phyloP scores from a whole-genome alignment of 2,329 filamentous ascomycete genomes.

The Sodiomyces alkalinus region DNA sequence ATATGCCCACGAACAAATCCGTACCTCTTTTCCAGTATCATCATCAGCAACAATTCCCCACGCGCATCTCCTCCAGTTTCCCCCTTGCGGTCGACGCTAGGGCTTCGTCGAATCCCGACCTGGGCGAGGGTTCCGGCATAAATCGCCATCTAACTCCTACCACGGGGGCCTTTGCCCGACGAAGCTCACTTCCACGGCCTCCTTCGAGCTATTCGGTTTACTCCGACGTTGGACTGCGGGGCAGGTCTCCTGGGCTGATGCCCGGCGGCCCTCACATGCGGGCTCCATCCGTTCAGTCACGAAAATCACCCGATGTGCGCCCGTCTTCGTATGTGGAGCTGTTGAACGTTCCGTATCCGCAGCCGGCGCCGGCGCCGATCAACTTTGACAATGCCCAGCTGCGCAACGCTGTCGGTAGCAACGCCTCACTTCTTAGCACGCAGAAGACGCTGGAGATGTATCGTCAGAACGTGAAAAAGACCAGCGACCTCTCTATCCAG shows the following conservation, averaged over 20 bases:
- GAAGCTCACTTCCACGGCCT: conserved; percentile 51
- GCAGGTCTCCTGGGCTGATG: conserved; percentile 40
- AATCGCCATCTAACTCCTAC: conserved; percentile 47
- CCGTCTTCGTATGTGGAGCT: conserved; percentile 42
- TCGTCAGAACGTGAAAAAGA: conserved; percentile 91
- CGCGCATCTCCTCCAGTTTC: conserved; percentile 25
- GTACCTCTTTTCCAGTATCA: conserved; percentile 49
- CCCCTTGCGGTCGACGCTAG: conserved; percentile 24
- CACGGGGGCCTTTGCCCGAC: conserved; percentile 34
- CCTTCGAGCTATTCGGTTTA: conserved; percentile 61
- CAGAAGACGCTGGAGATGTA: conserved; percentile 98
- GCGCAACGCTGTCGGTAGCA: conserved; percentile 65
- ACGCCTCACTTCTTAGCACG: conserved; percentile 78
- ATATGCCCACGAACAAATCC: conserved; percentile 22
- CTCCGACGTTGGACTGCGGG: conserved; percentile 52
- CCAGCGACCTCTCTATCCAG: conserved; percentile 75
- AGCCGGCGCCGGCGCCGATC: conserved; percentile 53
- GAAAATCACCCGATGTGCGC: conserved; percentile 39
- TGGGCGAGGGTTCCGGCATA: conserved; percentile 31
- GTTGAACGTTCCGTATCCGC: conserved; percentile 60
- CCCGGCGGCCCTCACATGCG: conserved; percentile 27
- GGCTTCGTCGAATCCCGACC: conserved; percentile 34
- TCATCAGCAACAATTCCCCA: conserved; percentile 35
- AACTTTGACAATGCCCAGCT: conserved; percentile 69
- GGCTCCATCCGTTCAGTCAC: conserved; percentile 31